Percentiles rank a stretch among this genome's conserved stretches.
Evolutionary conservation across 768 basidiomycete species (phyloP).

Genomic region (Boletus subcaerulescens): DNA sequence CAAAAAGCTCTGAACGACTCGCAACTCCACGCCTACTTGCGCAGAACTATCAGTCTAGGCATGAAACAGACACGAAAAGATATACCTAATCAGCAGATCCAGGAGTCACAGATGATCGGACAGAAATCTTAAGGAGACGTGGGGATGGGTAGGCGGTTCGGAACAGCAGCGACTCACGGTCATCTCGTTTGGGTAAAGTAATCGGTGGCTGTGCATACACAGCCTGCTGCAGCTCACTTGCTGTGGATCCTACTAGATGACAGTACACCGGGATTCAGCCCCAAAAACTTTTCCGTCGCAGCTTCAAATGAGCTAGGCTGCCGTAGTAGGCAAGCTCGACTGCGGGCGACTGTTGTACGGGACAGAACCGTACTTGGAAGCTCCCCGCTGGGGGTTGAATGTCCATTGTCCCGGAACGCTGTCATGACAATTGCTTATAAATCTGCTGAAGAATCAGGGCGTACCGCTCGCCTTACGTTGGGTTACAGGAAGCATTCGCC

Average conservation of each 20-base stretch:
- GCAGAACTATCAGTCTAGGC: neutral
- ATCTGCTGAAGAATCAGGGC: too few relatives aligned
- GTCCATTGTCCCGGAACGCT: too few relatives aligned
- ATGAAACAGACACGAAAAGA: neutral
- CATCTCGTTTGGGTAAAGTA: conserved; percentile 5
- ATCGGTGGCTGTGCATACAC: conserved; percentile 25
- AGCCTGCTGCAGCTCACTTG: neutral
- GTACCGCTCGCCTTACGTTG: too few relatives aligned
- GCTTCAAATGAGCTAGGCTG: too few relatives aligned
- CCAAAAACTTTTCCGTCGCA: too few relatives aligned
- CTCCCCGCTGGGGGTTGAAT: too few relatives aligned
- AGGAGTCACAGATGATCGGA: conserved; percentile 14
- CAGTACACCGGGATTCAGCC: too few relatives aligned
- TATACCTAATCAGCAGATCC: conserved; percentile 9
- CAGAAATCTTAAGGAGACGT: conserved; percentile 3
- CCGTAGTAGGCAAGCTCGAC: too few relatives aligned
- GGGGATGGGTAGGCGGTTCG: neutral
- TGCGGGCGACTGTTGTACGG: too few relatives aligned
- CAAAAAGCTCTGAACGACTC: neutral
- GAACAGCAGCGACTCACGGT: neutral
- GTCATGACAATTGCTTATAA: too few relatives aligned
- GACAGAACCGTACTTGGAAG: too few relatives aligned
- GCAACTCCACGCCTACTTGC: neutral
- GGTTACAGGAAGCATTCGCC: neutral
- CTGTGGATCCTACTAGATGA: too few relatives aligned